Conservation (phyloP, 306 rosid species). For the Fragaria nilgerrensis region DNA sequence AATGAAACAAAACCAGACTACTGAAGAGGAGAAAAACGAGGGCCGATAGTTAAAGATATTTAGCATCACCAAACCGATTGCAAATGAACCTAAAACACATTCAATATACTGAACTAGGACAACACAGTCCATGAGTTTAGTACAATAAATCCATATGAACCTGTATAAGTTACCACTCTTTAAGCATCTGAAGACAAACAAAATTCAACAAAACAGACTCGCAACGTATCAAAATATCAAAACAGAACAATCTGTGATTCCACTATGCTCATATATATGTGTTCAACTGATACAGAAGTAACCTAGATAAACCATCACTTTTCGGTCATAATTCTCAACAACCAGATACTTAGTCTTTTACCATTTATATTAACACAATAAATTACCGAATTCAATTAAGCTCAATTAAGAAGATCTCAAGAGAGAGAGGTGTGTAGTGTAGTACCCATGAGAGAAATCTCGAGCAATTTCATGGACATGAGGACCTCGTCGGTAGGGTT, state of each 20-base stretch:
- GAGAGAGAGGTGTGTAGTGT: background rate
- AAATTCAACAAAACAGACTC: background rate
- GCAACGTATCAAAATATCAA: background rate
- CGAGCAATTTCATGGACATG: slow-evolving; percentile 75
- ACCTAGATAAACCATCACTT: background rate
- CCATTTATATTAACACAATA: background rate
- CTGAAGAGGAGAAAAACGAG: too few relatives aligned
- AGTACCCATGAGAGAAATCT: slow-evolving; percentile 92
- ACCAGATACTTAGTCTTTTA: background rate
- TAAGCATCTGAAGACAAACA: background rate
- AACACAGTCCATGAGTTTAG: background rate
- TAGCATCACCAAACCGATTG: background rate
- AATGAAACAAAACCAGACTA: too few relatives aligned
- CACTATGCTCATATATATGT: background rate
- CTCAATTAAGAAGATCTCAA: background rate
- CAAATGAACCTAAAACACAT: background rate
- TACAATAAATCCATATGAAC: background rate
- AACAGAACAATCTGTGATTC: background rate
- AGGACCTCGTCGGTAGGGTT: slow-evolving; percentile 94
- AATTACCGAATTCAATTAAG: background rate
- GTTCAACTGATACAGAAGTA: background rate
- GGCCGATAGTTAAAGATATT: too few relatives aligned
- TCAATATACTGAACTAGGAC: background rate
- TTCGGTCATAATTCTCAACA: background rate
- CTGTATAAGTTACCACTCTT: background rate